Evolutionary conservation across 106 monocot genomes (phyloP), one percentile per base, ranked within the genome.

Genomic region (Apostasia shenzhenica): DNA sequence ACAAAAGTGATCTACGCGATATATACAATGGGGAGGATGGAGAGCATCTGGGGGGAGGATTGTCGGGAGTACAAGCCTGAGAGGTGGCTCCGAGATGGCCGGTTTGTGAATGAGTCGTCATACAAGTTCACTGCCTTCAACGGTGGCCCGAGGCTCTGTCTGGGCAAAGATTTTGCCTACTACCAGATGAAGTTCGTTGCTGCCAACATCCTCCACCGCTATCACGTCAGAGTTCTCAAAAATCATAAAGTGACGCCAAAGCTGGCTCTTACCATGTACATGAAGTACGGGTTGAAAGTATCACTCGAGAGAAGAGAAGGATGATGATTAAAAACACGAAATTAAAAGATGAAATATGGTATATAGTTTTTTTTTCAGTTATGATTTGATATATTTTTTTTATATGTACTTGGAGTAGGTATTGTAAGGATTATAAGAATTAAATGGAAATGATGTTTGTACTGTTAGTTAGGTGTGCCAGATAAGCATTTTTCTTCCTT

Each of bases 41-140:
- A 85, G 85, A 83, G 92, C 83, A 90, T 99, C 12, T 99, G 97
- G 97, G 92, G 97, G 1, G 59, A 80, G 6, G 97, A 92, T 72
- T 99, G 97, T 77, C 53, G 82, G 7, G 87, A 90, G 46, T 99
- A 76, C 90, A 92, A 76, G 66, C 92, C 97, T 3, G 92, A 92
- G 71, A 48, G 85, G 66, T 81, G 85, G 85, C 74, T 85, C 12
- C 62, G 55, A 41, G 81, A 78, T 26, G 85, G 78, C 41, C 74
- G 81, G 3, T 85, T 77, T 67, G 55, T 75, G 63, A 78, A 85
- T 76, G 97, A 99, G 67, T 92, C 97, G 0, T 89, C 90, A 1
- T 92, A 92, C 80, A 92, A 90, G 75, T 99, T 99, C 81, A 76
- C 97, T 0, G 92, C 97, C 13, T 99, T 99, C 83, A 99, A 99